phyloP scores from a whole-genome alignment of 2,329 filamentous ascomycete genomes.

The Beauveria pseudobassiana region DNA sequence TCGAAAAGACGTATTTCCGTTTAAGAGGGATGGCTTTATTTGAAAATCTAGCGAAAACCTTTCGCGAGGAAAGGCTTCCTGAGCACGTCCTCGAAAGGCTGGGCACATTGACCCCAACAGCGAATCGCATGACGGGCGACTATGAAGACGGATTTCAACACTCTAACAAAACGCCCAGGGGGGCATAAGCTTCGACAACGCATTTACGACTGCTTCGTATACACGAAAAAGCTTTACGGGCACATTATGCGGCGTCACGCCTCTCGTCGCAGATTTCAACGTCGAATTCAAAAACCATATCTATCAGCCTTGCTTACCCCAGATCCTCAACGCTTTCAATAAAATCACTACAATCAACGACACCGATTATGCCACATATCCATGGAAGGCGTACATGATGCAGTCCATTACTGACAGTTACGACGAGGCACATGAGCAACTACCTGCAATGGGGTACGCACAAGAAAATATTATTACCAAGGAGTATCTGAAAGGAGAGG shows the following conservation, averaged over 20 bases:
- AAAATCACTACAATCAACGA: conserved; percentile 12
- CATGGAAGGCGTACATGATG: conserved; percentile 26
- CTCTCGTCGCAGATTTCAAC: conserved; percentile 35
- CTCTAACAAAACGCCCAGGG: conserved; percentile 16
- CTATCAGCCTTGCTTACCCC: conserved; percentile 39
- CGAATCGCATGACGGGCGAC: conserved; percentile 28
- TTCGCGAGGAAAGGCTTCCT: conserved; percentile 25
- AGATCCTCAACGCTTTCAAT: conserved; percentile 27
- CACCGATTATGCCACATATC: conserved; percentile 18
- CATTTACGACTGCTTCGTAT: conserved; percentile 33
- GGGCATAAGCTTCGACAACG: conserved; percentile 34
- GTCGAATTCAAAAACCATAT: conserved; percentile 32
- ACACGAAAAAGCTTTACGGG: conserved; percentile 36
- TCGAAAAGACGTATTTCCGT: conserved; percentile 36
- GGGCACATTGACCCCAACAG: conserved; percentile 23
- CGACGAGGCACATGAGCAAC: conserved; percentile 25
- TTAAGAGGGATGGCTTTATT: conserved; percentile 33
- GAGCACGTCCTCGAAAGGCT: conserved; percentile 22
- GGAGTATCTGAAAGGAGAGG: conserved; percentile 22
- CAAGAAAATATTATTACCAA: conserved; percentile 19
- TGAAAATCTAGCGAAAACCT: conserved; percentile 27
- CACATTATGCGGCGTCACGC: conserved; percentile 32
- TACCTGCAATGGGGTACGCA: conserved; percentile 24
- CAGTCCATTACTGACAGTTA: conserved; percentile 26
- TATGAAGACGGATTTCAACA: conserved; percentile 24